Evolutionary conservation across 805 yeast species (phyloP).

Genomic region (Jamesozyma rosinii): DNA sequence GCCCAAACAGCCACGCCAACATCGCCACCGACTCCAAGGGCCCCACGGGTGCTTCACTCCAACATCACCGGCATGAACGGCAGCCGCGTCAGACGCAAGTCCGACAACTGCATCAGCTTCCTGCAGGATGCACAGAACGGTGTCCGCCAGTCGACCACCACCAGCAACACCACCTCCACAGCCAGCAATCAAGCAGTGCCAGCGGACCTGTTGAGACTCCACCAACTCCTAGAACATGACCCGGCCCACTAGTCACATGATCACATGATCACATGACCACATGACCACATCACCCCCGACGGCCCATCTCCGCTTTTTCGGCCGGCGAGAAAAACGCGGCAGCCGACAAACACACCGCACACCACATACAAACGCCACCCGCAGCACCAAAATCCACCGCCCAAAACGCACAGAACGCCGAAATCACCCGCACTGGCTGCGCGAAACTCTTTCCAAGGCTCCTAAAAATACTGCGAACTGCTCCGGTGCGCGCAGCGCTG

Average conservation of each 20-base stretch:
- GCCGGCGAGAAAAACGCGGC: constrained; percentile 3
- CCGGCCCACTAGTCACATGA: too few species aligned
- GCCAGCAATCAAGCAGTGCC: neutral
- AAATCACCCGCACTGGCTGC: neutral
- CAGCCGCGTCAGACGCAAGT: neutral
- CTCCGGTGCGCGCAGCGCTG: too few species aligned
- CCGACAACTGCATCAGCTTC: neutral
- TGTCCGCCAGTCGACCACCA: neutral
- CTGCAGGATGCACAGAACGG: neutral
- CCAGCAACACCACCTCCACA: neutral
- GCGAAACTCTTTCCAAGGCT: too few species aligned
- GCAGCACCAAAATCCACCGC: neutral
- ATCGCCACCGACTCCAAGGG: too few species aligned
- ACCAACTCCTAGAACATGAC: too few species aligned
- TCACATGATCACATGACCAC: too few species aligned
- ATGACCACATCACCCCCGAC: too few species aligned
- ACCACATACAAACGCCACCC: neutral
- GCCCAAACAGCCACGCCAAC: neutral
- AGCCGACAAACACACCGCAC: neutral
- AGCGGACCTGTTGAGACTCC: neutral
- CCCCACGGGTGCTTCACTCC: too few species aligned
- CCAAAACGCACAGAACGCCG: neutral
- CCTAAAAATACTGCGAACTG: too few species aligned
- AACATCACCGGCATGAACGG: constrained; percentile 1
- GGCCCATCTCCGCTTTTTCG: too few species aligned